phyloP scores from a whole-genome alignment of 2,329 filamentous ascomycete genomes.

The Phialophora tarda region DNA sequence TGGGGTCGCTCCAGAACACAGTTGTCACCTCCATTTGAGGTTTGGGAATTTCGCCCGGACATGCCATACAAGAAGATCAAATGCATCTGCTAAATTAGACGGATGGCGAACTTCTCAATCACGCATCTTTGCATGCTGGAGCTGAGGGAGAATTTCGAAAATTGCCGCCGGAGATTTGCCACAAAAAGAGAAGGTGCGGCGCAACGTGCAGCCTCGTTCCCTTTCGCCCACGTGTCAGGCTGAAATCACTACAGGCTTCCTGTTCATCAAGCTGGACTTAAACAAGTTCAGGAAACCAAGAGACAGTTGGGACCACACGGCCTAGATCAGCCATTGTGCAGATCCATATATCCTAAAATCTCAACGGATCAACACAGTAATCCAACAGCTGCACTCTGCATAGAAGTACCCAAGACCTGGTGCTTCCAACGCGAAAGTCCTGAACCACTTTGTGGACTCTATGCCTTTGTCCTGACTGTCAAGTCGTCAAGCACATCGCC shows the following conservation, averaged over 20 bases:
- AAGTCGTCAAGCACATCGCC: conserved; percentile 37
- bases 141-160: background rate
- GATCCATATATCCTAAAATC: no score
- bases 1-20: background rate
- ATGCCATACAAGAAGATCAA: background rate
- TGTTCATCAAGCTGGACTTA: background rate
- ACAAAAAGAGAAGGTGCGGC: background rate
- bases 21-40: background rate
- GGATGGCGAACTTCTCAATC: background rate
- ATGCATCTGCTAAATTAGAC: background rate
- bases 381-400: background rate
- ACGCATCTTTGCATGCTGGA: background rate
- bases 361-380: background rate
- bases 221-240: conserved; percentile 11
- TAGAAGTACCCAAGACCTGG: background rate
- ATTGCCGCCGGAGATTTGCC: background rate
- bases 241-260: background rate
- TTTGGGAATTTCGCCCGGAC: background rate
- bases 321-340: background rate
- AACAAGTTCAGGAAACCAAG: background rate
- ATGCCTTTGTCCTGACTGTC: conserved; percentile 31
- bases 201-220: background rate
- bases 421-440: background rate
- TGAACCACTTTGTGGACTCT: background rate
- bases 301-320: background rate